These are phyloP conservation scores for Filobasidium wieringae DNA, from an alignment of 768 basidiomycete species.

Conservation along the genomic window DNA sequence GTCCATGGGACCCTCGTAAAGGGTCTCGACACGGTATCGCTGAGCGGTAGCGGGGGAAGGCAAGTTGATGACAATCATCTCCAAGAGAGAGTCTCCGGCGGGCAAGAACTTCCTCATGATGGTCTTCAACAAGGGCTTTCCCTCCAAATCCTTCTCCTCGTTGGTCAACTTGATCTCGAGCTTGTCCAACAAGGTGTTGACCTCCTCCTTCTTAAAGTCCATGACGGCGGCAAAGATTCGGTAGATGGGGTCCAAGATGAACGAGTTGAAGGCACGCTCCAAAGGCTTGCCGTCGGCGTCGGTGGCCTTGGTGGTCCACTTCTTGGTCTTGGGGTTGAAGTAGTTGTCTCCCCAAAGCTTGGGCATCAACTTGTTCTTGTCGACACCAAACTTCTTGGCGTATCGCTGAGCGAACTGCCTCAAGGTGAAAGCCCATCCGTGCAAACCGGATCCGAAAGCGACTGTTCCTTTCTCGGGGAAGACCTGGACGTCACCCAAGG, in stretches of 20 bases:
- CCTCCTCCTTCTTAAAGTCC: conserved; percentile 95
- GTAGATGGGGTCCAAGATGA: conserved; percentile 98
- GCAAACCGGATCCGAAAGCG: conserved; percentile 97
- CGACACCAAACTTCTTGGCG: conserved; percentile 96
- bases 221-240: conserved; percentile 95
- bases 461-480: conserved; percentile 97
- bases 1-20: conserved; percentile 99
- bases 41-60: conserved; percentile 96
- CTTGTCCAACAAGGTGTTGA: conserved; percentile 78
- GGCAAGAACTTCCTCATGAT: conserved; percentile 99
- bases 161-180: conserved; percentile 78
- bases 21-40: conserved; percentile 96
- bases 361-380: conserved; percentile 94
- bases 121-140: conserved; percentile 90
- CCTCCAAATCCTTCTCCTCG: conserved; percentile 86
- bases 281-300: conserved; percentile 78
- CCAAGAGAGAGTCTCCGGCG: conserved; percentile 93
- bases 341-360: conserved; percentile 99
- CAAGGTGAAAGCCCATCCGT: conserved; percentile 99
- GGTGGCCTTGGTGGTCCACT: conserved; percentile 74
- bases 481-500: conserved; percentile 95
- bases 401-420: conserved; percentile 91
- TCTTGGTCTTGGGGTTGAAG: conserved; percentile 93
- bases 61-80: conserved; percentile 99
- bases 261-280: conserved; percentile 93